phyloP scores from a whole-genome alignment of 1,139 yeast genomes.

The Torulaspora pretoriensis region DNA sequence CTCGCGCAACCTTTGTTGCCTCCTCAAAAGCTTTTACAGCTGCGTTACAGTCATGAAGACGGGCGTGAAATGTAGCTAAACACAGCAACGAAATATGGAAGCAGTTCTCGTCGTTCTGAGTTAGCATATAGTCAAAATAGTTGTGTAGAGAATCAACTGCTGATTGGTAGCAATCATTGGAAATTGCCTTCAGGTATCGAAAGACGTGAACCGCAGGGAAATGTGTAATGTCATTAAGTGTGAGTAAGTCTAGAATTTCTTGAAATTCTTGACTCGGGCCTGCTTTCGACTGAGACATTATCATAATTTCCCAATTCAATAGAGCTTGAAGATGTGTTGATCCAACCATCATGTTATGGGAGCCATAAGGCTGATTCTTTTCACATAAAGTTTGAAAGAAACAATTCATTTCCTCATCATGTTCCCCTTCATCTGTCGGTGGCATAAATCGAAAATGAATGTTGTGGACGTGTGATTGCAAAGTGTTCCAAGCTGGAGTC shows the following conservation, averaged over 20 bases:
- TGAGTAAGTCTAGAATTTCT: constrained; percentile 45
- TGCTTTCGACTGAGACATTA: constrained; percentile 7
- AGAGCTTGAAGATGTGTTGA: constrained; percentile 21
- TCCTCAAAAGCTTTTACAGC: constrained; percentile 82
- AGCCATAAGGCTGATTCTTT: constrained; percentile 3
- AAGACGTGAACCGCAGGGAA: constrained; percentile 65
- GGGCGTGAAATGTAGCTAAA: constrained; percentile 72
- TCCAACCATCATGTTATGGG: constrained; percentile 16
- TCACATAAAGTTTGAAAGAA: constrained; percentile 9
- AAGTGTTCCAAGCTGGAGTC: constrained; percentile 3
- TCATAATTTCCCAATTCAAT: constrained; percentile 19
- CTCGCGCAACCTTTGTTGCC: constrained; percentile 84
- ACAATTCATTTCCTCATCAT: constrained; percentile 12
- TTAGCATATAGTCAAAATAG: constrained; percentile 82
- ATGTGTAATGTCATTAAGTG: constrained; percentile 49
- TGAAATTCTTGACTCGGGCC: constrained; percentile 5
- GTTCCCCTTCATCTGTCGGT: background rate
- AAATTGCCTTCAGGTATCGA: constrained; percentile 58
- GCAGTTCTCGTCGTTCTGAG: constrained; percentile 36
- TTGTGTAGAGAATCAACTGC: constrained; percentile 72
- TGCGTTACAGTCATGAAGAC: constrained; percentile 67
- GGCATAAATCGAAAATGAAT: constrained; percentile 9
- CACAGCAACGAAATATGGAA: constrained; percentile 76
- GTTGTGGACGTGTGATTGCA: constrained; percentile 3
- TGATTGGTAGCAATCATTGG: constrained; percentile 62